These are phyloP conservation scores for Trypethelium eluteriae DNA, from an alignment of 495 filamentous ascomycete genomes.

Conservation along the genomic window DNA sequence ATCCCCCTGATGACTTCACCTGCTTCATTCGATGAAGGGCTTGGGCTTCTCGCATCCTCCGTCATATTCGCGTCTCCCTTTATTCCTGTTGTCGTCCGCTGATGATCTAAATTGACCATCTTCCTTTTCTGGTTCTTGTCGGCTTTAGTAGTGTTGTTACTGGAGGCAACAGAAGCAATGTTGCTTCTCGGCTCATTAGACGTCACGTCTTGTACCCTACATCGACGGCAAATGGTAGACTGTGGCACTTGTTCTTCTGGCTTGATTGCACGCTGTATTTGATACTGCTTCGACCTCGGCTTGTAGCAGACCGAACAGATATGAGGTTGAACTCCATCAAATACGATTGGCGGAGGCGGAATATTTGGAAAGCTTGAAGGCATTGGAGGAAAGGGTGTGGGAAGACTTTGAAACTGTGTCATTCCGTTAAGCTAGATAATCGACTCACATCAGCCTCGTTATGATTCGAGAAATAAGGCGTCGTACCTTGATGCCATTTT, in stretches of 20 bases:
- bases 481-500: background rate
- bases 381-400: background rate
- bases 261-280: constrained; percentile 20
- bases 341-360: constrained; percentile 9
- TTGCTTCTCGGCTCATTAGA: background rate
- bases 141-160: background rate
- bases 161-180: too few species aligned
- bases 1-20: constrained; percentile 4
- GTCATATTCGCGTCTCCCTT: constrained; percentile 5
- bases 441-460: background rate
- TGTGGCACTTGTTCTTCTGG: constrained; percentile 14
- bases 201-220: constrained; percentile 14
- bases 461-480: background rate
- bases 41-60: background rate
- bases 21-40: background rate
- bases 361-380: background rate
- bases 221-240: constrained; percentile 20
- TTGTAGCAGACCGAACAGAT: constrained; percentile 23
- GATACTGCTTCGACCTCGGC: constrained; percentile 23
- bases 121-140: background rate
- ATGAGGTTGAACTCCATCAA: constrained; percentile 14
- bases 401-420: background rate
- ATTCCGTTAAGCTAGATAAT: background rate
- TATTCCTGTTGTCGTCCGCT: background rate
- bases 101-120: background rate